These are phyloP conservation scores for Ulota crispa DNA, from an alignment of 225 moss, liverwort and hornwort genomes.

Conservation along the genomic window DNA sequence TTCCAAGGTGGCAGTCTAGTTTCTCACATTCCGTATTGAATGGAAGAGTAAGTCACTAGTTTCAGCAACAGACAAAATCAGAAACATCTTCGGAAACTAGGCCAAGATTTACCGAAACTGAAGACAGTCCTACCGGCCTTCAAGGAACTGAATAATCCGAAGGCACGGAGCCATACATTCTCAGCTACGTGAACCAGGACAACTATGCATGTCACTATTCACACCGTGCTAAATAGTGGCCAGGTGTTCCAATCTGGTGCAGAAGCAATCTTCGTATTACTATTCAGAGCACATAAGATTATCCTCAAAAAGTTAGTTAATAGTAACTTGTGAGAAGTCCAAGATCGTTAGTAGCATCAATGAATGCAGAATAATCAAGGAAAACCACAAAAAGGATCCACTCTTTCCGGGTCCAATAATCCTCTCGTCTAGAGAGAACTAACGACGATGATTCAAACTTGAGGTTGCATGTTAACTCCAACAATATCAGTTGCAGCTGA, in stretches of 20 bases:
- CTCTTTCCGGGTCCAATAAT: not conserved
- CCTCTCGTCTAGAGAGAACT: not conserved
- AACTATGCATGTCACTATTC: not conserved
- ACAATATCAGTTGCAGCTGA: not conserved
- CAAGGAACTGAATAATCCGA: not conserved
- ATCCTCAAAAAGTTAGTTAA: not conserved
- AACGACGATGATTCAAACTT: not conserved
- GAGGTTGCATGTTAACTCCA: not conserved
- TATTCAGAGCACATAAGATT: not conserved
- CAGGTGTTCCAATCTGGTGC: not conserved
- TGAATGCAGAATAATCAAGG: not conserved
- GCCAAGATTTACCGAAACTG: not conserved
- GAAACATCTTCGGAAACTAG: not conserved
- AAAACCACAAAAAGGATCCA: not conserved
- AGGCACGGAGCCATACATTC: not conserved
- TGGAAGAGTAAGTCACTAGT: not conserved
- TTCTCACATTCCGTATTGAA: not conserved
- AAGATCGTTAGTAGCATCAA: not conserved
- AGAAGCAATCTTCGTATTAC: not conserved
- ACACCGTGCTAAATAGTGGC: not conserved
- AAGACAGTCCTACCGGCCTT: not conserved
- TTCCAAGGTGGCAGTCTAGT: conserved; percentile 16
- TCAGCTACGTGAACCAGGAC: not conserved
- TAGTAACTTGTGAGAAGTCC: not conserved
- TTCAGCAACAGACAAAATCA: not conserved